phyloP scores from a whole-genome alignment of 768 basidiomycete species.

The Hydnum rufescens region DNA sequence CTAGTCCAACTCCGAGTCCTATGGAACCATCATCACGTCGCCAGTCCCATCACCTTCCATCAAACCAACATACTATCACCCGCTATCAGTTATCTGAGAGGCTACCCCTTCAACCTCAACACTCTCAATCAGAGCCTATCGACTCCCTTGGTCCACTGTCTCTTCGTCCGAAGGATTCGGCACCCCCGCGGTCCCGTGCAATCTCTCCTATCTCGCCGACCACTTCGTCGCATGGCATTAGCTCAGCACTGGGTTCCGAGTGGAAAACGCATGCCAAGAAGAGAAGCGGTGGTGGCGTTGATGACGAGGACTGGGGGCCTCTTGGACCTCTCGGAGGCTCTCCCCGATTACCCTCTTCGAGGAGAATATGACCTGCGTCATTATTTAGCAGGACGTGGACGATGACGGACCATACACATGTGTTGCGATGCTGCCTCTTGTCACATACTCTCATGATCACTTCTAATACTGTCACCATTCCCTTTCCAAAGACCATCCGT shows the following conservation, averaged over 20 bases:
- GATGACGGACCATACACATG: no score
- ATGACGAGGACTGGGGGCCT: conserved; percentile 24
- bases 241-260: conserved; percentile 19
- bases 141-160: no score
- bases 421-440: no score
- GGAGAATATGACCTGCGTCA: no score
- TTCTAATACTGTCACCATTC: no score
- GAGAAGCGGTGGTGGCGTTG: conserved; percentile 22
- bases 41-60: neutral
- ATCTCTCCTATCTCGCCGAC: conserved; percentile 19
- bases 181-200: conserved; percentile 20
- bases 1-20: neutral
- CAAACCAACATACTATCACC: neutral
- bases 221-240: conserved; percentile 17
- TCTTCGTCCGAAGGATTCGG: conserved; percentile 35
- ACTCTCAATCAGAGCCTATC: conserved; percentile 9
- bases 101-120: neutral
- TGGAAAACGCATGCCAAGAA: conserved; percentile 25
- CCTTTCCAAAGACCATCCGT: no score
- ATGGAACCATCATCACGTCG: no score
- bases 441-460: no score
- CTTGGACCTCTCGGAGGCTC: conserved; percentile 21
- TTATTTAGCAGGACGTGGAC: no score
- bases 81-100: neutral
- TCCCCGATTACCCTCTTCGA: no score